A percentile compares a stretch with the other conserved stretches of the same genome.
phyloP scores from a whole-genome alignment of 192 early-diverging fungal species.

The Coemansia sp. region DNA sequence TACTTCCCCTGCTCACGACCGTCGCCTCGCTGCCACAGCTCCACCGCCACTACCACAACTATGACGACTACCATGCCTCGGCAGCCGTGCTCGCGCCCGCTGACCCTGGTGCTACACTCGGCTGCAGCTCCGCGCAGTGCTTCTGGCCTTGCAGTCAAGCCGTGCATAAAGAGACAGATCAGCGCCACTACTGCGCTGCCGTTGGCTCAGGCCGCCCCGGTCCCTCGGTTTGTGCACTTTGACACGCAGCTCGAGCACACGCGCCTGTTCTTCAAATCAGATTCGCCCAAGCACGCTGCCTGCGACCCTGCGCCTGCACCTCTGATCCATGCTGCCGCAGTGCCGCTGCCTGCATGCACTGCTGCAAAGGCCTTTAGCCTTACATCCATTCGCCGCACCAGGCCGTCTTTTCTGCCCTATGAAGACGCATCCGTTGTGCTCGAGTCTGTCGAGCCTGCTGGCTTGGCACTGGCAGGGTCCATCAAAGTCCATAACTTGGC shows the following conservation, averaged over 20 bases:
- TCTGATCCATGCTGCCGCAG: not conserved
- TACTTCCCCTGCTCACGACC: slow-evolving; percentile 20
- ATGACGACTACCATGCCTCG: slow-evolving; percentile 12
- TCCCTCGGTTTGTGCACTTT: slow-evolving; percentile 63
- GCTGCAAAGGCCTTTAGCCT: not conserved
- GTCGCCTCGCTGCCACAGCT: not conserved
- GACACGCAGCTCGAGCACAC: slow-evolving; percentile 59
- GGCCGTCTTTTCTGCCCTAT: slow-evolving; percentile 36
- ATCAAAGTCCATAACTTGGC: slow-evolving; percentile 83
- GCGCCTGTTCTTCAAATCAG: slow-evolving; percentile 61
- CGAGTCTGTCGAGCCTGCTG: slow-evolving; percentile 50
- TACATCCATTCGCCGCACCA: slow-evolving; percentile 26
- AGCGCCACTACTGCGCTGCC: not conserved
- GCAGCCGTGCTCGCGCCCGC: slow-evolving; percentile 5
- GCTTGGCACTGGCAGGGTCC: slow-evolving; percentile 58
- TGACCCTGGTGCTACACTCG: slow-evolving; percentile 24
- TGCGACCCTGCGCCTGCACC: slow-evolving; percentile 15
- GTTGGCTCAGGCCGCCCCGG: not conserved
- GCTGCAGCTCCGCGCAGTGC: not conserved
- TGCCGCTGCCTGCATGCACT: not conserved
- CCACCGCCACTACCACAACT: too few species aligned
- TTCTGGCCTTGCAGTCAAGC: slow-evolving; percentile 9
- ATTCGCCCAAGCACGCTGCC: slow-evolving; percentile 56
- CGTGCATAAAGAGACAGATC: slow-evolving; percentile 25
- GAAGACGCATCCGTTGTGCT: slow-evolving; percentile 56